Evolutionary conservation across 768 basidiomycete species (phyloP).

Genomic region (Tylopilus intermedius): DNA sequence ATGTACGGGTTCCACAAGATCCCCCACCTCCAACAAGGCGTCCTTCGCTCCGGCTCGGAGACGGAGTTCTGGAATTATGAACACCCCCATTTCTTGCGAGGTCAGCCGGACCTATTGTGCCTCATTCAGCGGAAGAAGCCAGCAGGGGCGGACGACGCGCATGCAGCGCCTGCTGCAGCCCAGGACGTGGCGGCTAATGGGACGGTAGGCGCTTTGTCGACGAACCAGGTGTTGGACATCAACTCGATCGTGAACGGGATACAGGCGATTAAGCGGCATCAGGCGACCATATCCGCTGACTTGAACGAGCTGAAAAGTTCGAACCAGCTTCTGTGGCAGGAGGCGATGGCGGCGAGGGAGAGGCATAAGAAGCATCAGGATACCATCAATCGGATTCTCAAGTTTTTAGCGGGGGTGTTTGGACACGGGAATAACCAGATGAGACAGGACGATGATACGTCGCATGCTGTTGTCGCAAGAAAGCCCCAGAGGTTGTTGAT

Average conservation of each 20-base stretch:
- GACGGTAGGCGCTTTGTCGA: slow-evolving; percentile 28
- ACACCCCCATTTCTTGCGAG: slow-evolving; percentile 83
- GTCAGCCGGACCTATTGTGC: slow-evolving; percentile 81
- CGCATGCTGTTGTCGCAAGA: slow-evolving; percentile 45
- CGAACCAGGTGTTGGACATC: slow-evolving; percentile 65
- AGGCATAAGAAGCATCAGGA: slow-evolving; percentile 91
- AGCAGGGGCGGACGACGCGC: slow-evolving; percentile 32
- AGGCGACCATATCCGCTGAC: slow-evolving; percentile 72
- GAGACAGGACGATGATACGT: slow-evolving; percentile 30
- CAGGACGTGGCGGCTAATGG: slow-evolving; percentile 14
- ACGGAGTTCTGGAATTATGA: slow-evolving; percentile 89
- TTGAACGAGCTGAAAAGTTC: slow-evolving; percentile 82
- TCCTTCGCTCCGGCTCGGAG: slow-evolving; percentile 75
- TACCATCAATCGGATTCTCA: slow-evolving; percentile 91
- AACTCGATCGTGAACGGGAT: slow-evolving; percentile 78
- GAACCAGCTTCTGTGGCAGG: slow-evolving; percentile 89
- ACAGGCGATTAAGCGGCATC: slow-evolving; percentile 83
- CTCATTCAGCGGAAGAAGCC: slow-evolving; percentile 80
- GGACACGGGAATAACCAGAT: slow-evolving; percentile 46
- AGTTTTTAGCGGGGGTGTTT: slow-evolving; percentile 92
- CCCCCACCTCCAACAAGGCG: slow-evolving; percentile 92
- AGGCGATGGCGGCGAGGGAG: slow-evolving; percentile 71
- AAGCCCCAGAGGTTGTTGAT: slow-evolving; percentile 63
- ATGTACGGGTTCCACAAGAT: slow-evolving; percentile 98
- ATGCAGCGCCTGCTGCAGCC: slow-evolving; percentile 2